Conservation (phyloP, 768 basidiomycete species). For the Tricholoma bakamatsutake region DNA sequence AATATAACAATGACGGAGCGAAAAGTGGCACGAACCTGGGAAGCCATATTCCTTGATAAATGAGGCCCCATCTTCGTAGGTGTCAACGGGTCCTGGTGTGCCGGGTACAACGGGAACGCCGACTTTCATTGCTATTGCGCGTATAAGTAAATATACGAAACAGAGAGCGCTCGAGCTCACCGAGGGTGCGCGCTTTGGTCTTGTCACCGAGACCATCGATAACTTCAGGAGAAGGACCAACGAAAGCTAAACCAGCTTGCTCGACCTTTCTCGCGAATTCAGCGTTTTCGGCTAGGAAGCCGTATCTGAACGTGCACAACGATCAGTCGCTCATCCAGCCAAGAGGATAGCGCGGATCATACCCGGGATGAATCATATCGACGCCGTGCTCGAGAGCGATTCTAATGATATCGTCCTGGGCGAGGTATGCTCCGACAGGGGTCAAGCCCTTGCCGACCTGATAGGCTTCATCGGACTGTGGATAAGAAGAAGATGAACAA, state of each 20-base stretch:
- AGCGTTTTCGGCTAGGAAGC: slow-evolving; percentile 97
- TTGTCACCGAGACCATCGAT: slow-evolving; percentile 98
- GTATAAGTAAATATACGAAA: slow-evolving; percentile 2
- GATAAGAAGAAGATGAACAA: neutral
- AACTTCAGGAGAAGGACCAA: slow-evolving; percentile 92
- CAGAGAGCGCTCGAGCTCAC: slow-evolving; percentile 31
- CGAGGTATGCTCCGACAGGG: slow-evolving; percentile 94
- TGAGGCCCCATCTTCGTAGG: slow-evolving; percentile 71
- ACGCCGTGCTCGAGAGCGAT: slow-evolving; percentile 98
- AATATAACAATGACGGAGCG: neutral
- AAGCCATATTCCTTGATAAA: slow-evolving; percentile 97
- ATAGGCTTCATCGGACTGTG: slow-evolving; percentile 95
- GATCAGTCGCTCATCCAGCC: neutral
- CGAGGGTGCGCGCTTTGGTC: slow-evolving; percentile 91
- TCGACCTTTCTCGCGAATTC: slow-evolving; percentile 97
- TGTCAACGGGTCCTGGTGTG: slow-evolving; percentile 87
- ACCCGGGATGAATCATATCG: slow-evolving; percentile 99
- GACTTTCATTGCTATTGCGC: slow-evolving; percentile 66
- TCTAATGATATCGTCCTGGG: slow-evolving; percentile 95
- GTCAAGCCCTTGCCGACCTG: slow-evolving; percentile 95
- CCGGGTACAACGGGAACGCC: slow-evolving; percentile 97
- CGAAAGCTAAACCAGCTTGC: slow-evolving; percentile 93
- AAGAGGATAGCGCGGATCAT: slow-evolving; percentile 16
- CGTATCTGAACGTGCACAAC: slow-evolving; percentile 55
- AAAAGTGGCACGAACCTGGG: slow-evolving; percentile 50